phyloP scores from a whole-genome alignment of 1,139 yeast species.

The Hyphopichia wangnamkhiaoensis region DNA sequence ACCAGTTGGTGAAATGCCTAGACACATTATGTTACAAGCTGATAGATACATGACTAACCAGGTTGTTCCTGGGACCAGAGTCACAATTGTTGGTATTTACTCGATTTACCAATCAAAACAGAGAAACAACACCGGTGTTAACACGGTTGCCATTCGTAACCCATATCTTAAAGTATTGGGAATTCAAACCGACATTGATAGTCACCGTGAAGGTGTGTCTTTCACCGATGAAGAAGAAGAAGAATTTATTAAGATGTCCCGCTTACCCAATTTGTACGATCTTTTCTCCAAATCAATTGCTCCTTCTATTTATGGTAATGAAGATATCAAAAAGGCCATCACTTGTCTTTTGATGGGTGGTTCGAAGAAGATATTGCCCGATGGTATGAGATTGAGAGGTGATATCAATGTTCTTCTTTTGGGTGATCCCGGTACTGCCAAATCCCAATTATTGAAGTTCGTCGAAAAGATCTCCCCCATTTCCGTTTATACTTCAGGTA shows the following conservation, averaged over 20 bases:
- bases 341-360: constrained; percentile 95
- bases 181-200: constrained; percentile 78
- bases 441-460: constrained; percentile 90
- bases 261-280: constrained; percentile 82
- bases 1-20: constrained; percentile 98
- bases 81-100: constrained; percentile 88
- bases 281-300: constrained; percentile 89
- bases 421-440: constrained; percentile 99
- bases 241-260: constrained; percentile 76
- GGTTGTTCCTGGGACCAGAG: constrained; percentile 94
- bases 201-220: constrained; percentile 62
- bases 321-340: constrained; percentile 89
- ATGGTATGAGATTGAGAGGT: constrained; percentile 95
- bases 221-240: constrained; percentile 94
- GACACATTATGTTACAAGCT: constrained; percentile 84
- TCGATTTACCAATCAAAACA: constrained; percentile 79
- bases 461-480: constrained; percentile 95
- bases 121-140: constrained; percentile 36
- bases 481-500: constrained; percentile 95
- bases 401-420: constrained; percentile 89
- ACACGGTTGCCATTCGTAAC: constrained; percentile 83
- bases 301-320: constrained; percentile 93
- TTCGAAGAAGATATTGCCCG: constrained; percentile 87
- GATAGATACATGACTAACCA: constrained; percentile 89
- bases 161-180: constrained; percentile 91